Percentiles rank a stretch among this genome's conserved stretches.
These are phyloP conservation scores for Penicillium riverlandense DNA, from an alignment of 495 filamentous ascomycete genomes.

Conservation along the genomic window DNA sequence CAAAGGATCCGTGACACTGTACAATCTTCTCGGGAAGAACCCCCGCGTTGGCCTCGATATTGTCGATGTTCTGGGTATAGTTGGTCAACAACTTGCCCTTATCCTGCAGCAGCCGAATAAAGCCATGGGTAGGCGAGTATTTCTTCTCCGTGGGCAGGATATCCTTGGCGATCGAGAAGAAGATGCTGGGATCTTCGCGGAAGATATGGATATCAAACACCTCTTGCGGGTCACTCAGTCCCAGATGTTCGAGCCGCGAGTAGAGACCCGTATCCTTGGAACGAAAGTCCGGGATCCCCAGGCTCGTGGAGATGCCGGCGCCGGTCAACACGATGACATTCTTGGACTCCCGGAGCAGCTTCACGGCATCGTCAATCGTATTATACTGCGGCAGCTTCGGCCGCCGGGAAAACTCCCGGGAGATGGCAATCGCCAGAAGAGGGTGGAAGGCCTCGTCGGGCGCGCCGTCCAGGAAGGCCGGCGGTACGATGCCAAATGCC, in stretches of 20 bases:
- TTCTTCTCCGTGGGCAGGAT: constrained; percentile 71
- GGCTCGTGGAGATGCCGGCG: constrained; percentile 75
- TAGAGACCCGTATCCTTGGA: constrained; percentile 61
- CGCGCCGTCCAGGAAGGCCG: constrained; percentile 66
- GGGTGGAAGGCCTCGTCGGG: constrained; percentile 68
- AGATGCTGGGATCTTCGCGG: constrained; percentile 77
- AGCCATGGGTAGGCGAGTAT: constrained; percentile 86
- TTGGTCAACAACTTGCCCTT: constrained; percentile 89
- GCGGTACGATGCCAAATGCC: constrained; percentile 81
- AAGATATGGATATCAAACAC: constrained; percentile 90
- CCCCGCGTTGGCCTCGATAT: constrained; percentile 84
- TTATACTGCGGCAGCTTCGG: constrained; percentile 78
- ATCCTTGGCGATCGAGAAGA: constrained; percentile 87
- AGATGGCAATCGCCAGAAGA: constrained; percentile 68
- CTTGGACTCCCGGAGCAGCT: constrained; percentile 60
- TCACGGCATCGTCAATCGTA: constrained; percentile 78
- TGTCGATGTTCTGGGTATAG: constrained; percentile 98
- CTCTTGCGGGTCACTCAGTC: constrained; percentile 81
- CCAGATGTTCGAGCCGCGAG: constrained; percentile 68
- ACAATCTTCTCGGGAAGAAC: constrained; percentile 78
- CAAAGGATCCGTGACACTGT: constrained; percentile 95
- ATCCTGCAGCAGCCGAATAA: constrained; percentile 89
- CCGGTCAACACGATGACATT: constrained; percentile 94
- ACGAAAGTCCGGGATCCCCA: constrained; percentile 63
- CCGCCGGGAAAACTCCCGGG: constrained; percentile 74